Conservation (phyloP, 2,329 filamentous ascomycete species). For the Venturia asperata region DNA sequence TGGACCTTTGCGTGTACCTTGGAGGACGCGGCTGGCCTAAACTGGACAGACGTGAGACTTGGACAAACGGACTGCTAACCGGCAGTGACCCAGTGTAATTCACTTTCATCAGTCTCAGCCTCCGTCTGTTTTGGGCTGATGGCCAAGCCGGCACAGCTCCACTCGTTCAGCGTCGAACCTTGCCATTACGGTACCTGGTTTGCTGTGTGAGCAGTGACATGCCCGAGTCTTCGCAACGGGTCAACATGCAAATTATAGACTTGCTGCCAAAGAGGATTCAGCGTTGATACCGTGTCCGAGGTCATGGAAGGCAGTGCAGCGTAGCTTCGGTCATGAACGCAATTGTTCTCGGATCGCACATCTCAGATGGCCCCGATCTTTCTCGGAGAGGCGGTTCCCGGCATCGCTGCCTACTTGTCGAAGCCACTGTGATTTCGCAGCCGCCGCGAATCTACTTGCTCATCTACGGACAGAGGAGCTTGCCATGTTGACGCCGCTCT, state of each 20-base stretch:
- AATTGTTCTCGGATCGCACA: neutral
- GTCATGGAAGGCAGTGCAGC: neutral
- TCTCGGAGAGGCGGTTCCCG: neutral
- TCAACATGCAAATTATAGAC: neutral
- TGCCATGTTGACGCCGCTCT: neutral
- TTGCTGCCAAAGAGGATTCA: neutral
- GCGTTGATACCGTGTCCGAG: neutral
- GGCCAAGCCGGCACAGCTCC: conserved; percentile 11
- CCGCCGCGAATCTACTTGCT: neutral
- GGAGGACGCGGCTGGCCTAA: neutral
- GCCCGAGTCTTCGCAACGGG: neutral
- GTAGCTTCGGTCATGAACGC: neutral
- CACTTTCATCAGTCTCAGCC: conserved; percentile 12
- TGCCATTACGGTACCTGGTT: neutral
- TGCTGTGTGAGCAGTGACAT: conserved; percentile 3
- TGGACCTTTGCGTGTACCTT: neutral
- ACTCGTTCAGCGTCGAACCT: conserved; percentile 2
- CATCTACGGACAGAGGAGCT: neutral
- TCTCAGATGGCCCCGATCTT: neutral
- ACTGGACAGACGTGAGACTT: neutral
- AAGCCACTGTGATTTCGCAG: neutral
- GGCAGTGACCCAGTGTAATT: neutral
- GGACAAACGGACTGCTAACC: conserved; percentile 4
- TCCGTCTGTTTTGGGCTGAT: neutral
- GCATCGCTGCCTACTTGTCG: neutral